Evolutionary conservation across 2,329 filamentous ascomycete species (phyloP).

Genomic region (Claviceps africana): DNA sequence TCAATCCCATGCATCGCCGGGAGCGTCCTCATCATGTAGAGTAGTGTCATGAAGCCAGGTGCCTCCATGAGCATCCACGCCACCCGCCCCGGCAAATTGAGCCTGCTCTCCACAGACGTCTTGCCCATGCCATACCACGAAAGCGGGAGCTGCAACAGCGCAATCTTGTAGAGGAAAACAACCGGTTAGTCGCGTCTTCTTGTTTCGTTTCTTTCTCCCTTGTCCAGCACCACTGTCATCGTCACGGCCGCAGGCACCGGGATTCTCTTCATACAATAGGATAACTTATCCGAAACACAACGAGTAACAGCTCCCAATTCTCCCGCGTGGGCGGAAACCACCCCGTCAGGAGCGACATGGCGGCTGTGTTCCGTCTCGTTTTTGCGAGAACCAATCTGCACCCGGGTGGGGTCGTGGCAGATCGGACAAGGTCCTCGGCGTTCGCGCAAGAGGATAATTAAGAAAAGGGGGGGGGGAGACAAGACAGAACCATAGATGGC

Average conservation of each 20-base stretch:
- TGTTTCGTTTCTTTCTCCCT: too few relatives aligned
- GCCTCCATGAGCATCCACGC: slow-evolving; percentile 85
- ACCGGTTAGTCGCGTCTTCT: neutral
- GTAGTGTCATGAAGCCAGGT: slow-evolving; percentile 59
- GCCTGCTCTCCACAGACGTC: slow-evolving; percentile 56
- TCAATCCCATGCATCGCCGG: slow-evolving; percentile 42
- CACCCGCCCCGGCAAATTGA: slow-evolving; percentile 81
- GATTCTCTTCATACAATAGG: slow-evolving; percentile 28
- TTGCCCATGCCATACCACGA: slow-evolving; percentile 87
- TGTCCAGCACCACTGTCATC: too few relatives aligned
- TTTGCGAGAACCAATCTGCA: neutral
- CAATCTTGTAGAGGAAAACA: slow-evolving; percentile 38
- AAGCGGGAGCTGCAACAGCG: slow-evolving; percentile 59
- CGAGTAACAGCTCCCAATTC: slow-evolving; percentile 40
- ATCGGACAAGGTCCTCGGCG: too few relatives aligned
- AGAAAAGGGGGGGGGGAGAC: too few relatives aligned
- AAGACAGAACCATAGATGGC: too few relatives aligned
- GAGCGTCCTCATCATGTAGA: slow-evolving; percentile 66
- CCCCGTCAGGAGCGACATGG: slow-evolving; percentile 31
- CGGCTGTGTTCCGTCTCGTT: neutral
- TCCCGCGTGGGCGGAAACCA: slow-evolving; percentile 45
- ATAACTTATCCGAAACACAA: slow-evolving; percentile 37
- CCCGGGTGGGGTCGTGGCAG: too few relatives aligned
- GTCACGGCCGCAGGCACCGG: too few relatives aligned
- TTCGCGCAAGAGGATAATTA: too few relatives aligned